Conservation (phyloP, 371 early-diverging fungal genomes). For the Chytridium lagenaria region DNA sequence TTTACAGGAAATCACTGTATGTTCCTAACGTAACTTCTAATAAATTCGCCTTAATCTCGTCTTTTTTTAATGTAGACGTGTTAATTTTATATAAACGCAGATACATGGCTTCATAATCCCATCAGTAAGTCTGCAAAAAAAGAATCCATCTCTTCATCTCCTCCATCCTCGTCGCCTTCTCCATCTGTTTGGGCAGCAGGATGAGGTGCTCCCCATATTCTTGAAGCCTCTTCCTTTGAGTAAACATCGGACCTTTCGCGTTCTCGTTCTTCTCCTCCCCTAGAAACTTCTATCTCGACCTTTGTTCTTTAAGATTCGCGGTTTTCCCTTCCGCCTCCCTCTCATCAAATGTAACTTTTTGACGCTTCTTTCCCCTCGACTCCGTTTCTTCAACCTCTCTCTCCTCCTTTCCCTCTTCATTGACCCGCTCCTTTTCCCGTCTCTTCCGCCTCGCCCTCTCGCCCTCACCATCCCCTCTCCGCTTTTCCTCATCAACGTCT, state of each 20-base stretch:
- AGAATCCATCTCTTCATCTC: constrained; percentile 1
- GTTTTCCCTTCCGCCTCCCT: background rate
- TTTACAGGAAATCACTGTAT: no score
- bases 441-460: no score
- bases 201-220: background rate
- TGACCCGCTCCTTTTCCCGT: no score
- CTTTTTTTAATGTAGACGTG: no score
- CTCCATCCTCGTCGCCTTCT: background rate
- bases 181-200: background rate
- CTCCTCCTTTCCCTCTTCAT: no score
- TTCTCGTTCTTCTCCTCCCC: background rate
- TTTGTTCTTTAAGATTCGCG: background rate
- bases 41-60: no score
- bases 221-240: background rate
- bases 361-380: background rate
- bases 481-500: constrained; percentile 1
- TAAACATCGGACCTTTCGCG: background rate
- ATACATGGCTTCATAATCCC: no score
- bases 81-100: no score
- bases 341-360: background rate
- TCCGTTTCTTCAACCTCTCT: constrained; percentile 1
- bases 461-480: constrained; percentile 31
- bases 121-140: constrained; percentile 2
- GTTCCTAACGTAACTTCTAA: no score
- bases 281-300: background rate